Base-by-base conservation (phyloP, 2,329 filamentous ascomycete species). In the Chaetothyriales sp. region DNA sequence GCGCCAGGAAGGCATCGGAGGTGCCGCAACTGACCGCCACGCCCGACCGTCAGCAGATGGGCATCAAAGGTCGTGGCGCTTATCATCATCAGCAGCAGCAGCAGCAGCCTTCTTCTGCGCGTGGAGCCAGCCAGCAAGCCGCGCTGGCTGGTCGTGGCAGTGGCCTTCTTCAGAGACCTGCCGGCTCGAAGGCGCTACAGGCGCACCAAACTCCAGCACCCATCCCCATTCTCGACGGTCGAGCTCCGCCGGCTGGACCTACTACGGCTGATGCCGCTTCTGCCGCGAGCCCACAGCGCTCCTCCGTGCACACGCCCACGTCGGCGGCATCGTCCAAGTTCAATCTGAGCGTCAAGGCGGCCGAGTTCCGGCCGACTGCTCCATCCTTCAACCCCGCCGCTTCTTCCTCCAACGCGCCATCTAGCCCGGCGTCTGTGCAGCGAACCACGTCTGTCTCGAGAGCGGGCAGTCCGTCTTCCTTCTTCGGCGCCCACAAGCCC, bases 361-460 rank as follows among this genome's bases (percentile, higher is more conserved):
- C 76, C 63, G 89, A 95, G 62, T 97, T 95, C 69, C 82, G 85
- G 58, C 92, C 90, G 18, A 84, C 84, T 56, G 89, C 89, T 0
- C 77, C 79, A 45, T 76, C 83, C 1, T 97, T 98, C 69, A 90
- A 82, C 59, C 90, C 86, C 70, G 73, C 75, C 18, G 69, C 67
- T 45, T 66, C 72, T 46, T 70, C 72, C 45, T 70, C 72, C 45
- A 86, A 83, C 63, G 75, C 78, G 46, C 76, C 79, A 37, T 87
- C 86, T 2, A 94, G 85, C 63, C 86, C 88, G 28, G 77, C 77
- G 33, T 80, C 83, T 1, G 72, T 71, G 58, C 75, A 76, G 59
- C 83, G 77, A 51, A 68, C 67, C 47, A 69, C 62, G 45, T 69
- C 72, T 47, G 65, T 72, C 37, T 74, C 72, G 22, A 68, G 73